Evolutionary conservation across 208 protist species (phyloP).

Genomic region (Vickermania spadyakhi): DNA sequence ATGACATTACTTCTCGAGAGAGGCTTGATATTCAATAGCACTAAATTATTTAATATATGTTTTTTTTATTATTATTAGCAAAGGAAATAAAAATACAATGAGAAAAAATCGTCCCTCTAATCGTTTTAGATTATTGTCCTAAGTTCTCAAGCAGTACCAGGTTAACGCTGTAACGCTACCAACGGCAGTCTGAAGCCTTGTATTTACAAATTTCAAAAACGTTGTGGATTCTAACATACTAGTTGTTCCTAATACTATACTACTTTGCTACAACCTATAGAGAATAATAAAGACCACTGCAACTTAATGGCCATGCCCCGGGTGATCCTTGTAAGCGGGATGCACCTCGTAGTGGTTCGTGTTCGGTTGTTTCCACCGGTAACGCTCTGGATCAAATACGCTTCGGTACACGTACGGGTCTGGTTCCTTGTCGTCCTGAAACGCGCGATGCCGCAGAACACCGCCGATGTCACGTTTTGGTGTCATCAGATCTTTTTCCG

Average conservation of each 20-base stretch:
- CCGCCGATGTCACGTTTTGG: constrained; percentile 74
- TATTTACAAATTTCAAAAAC: too few relatives aligned
- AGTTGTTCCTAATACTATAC: constrained; percentile 9
- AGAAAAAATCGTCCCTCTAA: too few relatives aligned
- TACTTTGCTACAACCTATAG: background rate
- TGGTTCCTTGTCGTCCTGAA: constrained; percentile 74
- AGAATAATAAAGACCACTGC: constrained; percentile 4
- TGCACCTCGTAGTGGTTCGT: constrained; percentile 77
- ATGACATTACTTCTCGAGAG: background rate
- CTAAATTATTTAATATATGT: too few relatives aligned
- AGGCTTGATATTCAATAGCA: too few relatives aligned
- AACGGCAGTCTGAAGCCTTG: too few relatives aligned
- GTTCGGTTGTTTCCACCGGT: constrained; percentile 68
- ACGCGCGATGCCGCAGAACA: constrained; percentile 53
- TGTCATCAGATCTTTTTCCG: constrained; percentile 57
- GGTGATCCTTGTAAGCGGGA: constrained; percentile 54
- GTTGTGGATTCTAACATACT: too few relatives aligned
- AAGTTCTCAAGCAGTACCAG: too few relatives aligned
- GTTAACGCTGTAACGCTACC: too few relatives aligned
- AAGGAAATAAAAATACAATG: too few relatives aligned
- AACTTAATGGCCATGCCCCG: constrained; percentile 12
- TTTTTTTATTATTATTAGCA: too few relatives aligned
- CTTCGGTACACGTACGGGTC: constrained; percentile 72
- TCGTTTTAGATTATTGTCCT: too few relatives aligned
- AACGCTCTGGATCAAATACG: constrained; percentile 78